A percentile compares a stretch with the other conserved stretches of the same genome.
phyloP scores from a whole-genome alignment of 768 basidiomycete species.

The Xerocomellus amylosporus region DNA sequence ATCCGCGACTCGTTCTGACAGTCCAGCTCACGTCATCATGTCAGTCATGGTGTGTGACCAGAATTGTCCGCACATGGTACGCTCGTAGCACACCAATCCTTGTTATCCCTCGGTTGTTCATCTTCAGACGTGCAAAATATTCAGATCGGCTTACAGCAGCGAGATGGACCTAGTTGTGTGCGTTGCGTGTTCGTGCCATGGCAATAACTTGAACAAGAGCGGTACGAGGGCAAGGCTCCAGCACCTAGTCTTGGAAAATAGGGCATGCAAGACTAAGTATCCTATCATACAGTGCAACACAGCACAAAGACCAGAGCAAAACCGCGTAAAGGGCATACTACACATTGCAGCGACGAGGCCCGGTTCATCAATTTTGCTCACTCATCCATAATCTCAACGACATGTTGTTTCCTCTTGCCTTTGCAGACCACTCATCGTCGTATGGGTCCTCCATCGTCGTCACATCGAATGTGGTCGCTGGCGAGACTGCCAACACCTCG shows the following conservation, averaged over 20 bases:
- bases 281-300: background rate
- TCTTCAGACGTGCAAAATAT: background rate
- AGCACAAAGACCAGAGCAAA: background rate
- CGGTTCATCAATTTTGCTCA: conserved; percentile 8
- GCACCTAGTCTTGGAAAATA: background rate
- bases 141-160: background rate
- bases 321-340: background rate
- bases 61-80: too few relatives aligned
- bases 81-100: too few relatives aligned
- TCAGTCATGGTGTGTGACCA: too few relatives aligned
- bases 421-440: conserved; percentile 22
- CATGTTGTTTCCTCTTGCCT: background rate
- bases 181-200: too few relatives aligned
- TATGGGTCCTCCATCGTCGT: conserved; percentile 33
- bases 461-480: conserved; percentile 25
- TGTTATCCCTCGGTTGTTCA: background rate
- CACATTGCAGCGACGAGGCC: background rate
- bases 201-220: too few relatives aligned
- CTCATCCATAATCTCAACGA: conserved; percentile 33
- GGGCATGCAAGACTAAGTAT: background rate
- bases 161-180: too few relatives aligned
- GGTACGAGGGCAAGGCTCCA: too few relatives aligned
- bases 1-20: too few relatives aligned
- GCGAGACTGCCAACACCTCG: conserved; percentile 28
- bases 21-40: too few relatives aligned